Percentiles rank a stretch among this genome's conserved stretches.
These are phyloP conservation scores for Boletellus sp. DNA, from an alignment of 768 basidiomycete genomes.

Conservation along the genomic window DNA sequence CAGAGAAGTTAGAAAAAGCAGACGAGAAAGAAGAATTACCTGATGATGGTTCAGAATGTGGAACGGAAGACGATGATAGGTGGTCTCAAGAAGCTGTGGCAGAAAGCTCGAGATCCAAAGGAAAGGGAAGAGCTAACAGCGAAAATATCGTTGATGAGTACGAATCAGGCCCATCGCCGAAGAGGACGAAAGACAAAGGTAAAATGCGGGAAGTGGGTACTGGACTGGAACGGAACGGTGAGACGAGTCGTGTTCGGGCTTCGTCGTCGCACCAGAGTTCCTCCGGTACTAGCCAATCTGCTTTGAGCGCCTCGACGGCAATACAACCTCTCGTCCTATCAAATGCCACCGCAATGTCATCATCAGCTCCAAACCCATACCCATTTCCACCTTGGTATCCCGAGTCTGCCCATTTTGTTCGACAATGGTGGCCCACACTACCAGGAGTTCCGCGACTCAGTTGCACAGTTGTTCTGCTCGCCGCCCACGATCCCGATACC, in stretches of 20 bases:
- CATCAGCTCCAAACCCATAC: constrained; percentile 50
- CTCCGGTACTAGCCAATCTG: background rate
- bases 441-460: constrained; percentile 61
- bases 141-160: constrained; percentile 13
- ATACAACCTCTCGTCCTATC: background rate
- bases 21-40: background rate
- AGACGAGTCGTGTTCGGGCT: constrained; percentile 5
- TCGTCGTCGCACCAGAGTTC: constrained; percentile 13
- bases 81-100: constrained; percentile 19
- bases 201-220: constrained; percentile 17
- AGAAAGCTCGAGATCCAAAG: constrained; percentile 22
- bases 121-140: constrained; percentile 22
- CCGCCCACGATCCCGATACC: constrained; percentile 56
- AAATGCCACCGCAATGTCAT: background rate
- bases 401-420: constrained; percentile 72
- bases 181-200: constrained; percentile 18
- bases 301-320: constrained; percentile 6
- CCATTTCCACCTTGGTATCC: constrained; percentile 68
- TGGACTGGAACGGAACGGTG: constrained; percentile 10
- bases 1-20: background rate
- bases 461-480: constrained; percentile 68
- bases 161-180: constrained; percentile 8
- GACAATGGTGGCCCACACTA: constrained; percentile 78
- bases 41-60: constrained; percentile 10
- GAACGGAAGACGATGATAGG: constrained; percentile 20